These are phyloP conservation scores for Oleoguttula mirabilis DNA, from an alignment of 495 filamentous ascomycete genomes.

Conservation along the genomic window DNA sequence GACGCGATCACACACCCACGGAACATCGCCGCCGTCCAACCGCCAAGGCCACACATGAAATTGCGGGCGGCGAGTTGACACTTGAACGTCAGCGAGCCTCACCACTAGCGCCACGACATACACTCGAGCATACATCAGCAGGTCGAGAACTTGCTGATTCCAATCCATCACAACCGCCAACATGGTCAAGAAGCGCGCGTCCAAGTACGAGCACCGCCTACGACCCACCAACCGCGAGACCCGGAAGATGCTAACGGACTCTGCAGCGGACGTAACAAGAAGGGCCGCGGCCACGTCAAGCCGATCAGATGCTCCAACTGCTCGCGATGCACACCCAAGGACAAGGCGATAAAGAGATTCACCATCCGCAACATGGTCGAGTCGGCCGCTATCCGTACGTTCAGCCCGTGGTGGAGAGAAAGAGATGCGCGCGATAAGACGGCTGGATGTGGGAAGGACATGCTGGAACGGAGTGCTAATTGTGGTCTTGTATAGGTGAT, in stretches of 20 bases:
- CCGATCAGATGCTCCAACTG: constrained; percentile 99
- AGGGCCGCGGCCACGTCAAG: constrained; percentile 98
- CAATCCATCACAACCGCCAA: constrained; percentile 41
- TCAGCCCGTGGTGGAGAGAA: constrained; percentile 1
- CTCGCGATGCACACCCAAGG: constrained; percentile 98
- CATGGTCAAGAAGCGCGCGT: constrained; percentile 99
- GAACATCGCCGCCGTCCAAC: too few species aligned
- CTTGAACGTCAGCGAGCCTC: too few species aligned
- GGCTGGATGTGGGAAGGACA: neutral
- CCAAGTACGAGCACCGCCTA: constrained; percentile 55
- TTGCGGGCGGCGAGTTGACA: too few species aligned
- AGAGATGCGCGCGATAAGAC: neutral
- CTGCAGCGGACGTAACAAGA: constrained; percentile 94
- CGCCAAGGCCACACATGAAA: too few species aligned
- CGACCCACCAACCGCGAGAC: constrained; percentile 12
- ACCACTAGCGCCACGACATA: too few species aligned
- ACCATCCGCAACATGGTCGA: constrained; percentile 99
- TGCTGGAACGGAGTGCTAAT: neutral
- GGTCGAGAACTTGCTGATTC: constrained; percentile 15
- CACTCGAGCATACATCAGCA: too few species aligned
- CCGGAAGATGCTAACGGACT: constrained; percentile 26
- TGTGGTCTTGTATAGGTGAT: constrained; percentile 58
- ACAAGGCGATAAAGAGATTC: constrained; percentile 99
- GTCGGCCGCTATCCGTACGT: constrained; percentile 98
- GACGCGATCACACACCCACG: too few species aligned